Evolutionary conservation across 371 early-diverging fungal species (phyloP).

Genomic region (Parasitella parasitica): DNA sequence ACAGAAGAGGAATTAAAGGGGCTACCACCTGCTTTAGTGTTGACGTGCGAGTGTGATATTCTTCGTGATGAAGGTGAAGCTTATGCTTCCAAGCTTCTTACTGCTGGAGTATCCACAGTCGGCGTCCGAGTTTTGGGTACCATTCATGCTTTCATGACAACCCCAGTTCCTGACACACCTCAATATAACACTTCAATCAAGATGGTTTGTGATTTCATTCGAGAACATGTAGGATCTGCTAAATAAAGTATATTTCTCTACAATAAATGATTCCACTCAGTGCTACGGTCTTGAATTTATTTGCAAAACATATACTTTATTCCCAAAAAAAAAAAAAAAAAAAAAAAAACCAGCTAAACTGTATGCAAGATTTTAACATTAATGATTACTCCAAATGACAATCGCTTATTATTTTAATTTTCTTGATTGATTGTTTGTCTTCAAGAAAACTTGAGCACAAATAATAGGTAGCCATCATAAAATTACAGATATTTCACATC

Average conservation of each 20-base stretch:
- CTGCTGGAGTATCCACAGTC: slow-evolving; percentile 20
- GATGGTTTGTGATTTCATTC: slow-evolving; percentile 9
- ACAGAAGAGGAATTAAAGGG: slow-evolving; percentile 16
- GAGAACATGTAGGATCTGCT: background rate
- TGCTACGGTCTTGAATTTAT: no score
- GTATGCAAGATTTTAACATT: no score
- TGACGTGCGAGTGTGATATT: slow-evolving; percentile 23
- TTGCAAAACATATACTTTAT: no score
- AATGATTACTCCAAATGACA: no score
- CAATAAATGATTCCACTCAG: background rate
- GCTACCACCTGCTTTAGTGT: slow-evolving; percentile 17
- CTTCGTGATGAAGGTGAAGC: slow-evolving; percentile 32
- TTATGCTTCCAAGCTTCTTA: slow-evolving; percentile 12
- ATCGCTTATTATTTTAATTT: no score
- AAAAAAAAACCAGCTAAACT: no score
- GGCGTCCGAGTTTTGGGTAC: slow-evolving; percentile 14
- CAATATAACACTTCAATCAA: slow-evolving; percentile 4
- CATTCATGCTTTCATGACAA: slow-evolving; percentile 20
- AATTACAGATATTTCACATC: no score
- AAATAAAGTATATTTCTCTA: background rate
- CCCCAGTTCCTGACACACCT: slow-evolving; percentile 12
- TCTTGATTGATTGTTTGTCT: no score
- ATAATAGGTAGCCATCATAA: no score
- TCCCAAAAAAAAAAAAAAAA: no score
- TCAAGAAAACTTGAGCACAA: no score